Evolutionary conservation across 495 filamentous ascomycete species (phyloP).

Genomic region (Penicillium coffeae): DNA sequence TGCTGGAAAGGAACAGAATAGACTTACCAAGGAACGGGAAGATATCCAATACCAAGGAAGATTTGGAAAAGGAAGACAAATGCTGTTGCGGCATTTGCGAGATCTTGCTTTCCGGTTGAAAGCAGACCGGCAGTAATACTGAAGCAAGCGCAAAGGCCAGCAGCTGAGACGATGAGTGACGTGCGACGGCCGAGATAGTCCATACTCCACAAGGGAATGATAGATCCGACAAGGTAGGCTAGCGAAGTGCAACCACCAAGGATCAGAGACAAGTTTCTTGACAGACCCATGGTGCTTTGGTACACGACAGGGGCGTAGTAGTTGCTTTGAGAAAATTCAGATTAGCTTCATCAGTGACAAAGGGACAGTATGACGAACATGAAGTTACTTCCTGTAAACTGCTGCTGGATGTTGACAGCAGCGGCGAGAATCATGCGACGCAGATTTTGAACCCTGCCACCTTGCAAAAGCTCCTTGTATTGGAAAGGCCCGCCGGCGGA

Average conservation of each 20-base stretch:
- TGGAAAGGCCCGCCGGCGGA: conserved; percentile 34
- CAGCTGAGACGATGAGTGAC: conserved; percentile 45
- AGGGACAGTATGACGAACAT: too few relatives aligned
- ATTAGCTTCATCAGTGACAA: too few relatives aligned
- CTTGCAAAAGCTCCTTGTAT: conserved; percentile 34
- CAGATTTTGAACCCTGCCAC: conserved; percentile 36
- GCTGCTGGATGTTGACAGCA: conserved; percentile 33
- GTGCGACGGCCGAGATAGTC: conserved; percentile 49
- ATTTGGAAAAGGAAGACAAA: conserved; percentile 49
- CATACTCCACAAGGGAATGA: conserved; percentile 40
- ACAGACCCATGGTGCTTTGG: conserved; percentile 48
- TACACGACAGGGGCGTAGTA: conserved; percentile 47
- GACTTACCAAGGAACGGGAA: conserved; percentile 51
- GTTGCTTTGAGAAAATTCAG: conserved; percentile 33
- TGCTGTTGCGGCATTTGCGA: conserved; percentile 38
- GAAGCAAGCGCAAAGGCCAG: conserved; percentile 44
- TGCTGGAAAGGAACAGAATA: conserved; percentile 39
- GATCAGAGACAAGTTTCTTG: conserved; percentile 47
- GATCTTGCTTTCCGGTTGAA: conserved; percentile 21
- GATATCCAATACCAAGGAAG: conserved; percentile 42
- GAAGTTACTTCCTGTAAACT: conserved; percentile 28
- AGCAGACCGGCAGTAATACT: conserved; percentile 29
- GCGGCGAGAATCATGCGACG: conserved; percentile 37
- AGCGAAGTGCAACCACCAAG: conserved; percentile 47
- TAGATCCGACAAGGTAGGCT: conserved; percentile 33